These are phyloP conservation scores for Farysia itapuensis DNA, from an alignment of 1,284 basidiomycete species.

Conservation along the genomic window DNA sequence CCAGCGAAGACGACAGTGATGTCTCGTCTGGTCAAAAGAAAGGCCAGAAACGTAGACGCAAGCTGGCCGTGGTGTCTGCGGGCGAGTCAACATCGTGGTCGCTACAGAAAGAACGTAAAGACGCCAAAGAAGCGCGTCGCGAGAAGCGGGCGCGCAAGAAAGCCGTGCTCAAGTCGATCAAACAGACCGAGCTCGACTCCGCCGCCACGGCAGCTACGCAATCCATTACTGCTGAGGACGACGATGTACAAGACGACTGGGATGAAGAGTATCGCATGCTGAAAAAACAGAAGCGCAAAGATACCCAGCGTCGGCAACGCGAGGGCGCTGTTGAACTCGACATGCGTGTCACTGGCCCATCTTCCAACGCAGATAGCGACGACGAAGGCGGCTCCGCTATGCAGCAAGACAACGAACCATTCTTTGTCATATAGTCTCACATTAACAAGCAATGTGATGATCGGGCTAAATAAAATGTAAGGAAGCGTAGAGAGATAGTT, in stretches of 20 bases:
- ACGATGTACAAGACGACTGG: conserved; percentile 46
- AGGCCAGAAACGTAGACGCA: too few species aligned
- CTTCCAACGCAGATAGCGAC: too few species aligned
- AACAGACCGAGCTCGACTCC: background rate
- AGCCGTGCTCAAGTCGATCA: conserved; percentile 16
- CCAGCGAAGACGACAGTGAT: too few species aligned
- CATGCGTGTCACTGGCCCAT: too few species aligned
- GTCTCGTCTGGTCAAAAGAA: too few species aligned
- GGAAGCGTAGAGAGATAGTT: too few species aligned
- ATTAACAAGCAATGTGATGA: too few species aligned
- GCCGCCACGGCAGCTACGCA: background rate
- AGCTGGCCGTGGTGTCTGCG: too few species aligned
- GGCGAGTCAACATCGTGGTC: conserved; percentile 33
- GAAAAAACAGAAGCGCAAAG: conserved; percentile 32
- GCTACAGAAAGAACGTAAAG: conserved; percentile 32
- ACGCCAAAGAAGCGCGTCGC: conserved; percentile 6
- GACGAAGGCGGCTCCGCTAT: too few species aligned
- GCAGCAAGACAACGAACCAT: conserved; percentile 12
- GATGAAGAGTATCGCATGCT: conserved; percentile 41
- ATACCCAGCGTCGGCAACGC: conserved; percentile 2
- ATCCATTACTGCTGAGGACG: conserved; percentile 5
- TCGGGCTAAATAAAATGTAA: too few species aligned
- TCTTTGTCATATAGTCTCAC: conserved; percentile 29
- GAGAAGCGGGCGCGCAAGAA: conserved; percentile 43
- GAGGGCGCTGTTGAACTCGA: too few species aligned